Evolutionary conservation across 768 basidiomycete species (phyloP).

Genomic region (Lactarius hatsudake): DNA sequence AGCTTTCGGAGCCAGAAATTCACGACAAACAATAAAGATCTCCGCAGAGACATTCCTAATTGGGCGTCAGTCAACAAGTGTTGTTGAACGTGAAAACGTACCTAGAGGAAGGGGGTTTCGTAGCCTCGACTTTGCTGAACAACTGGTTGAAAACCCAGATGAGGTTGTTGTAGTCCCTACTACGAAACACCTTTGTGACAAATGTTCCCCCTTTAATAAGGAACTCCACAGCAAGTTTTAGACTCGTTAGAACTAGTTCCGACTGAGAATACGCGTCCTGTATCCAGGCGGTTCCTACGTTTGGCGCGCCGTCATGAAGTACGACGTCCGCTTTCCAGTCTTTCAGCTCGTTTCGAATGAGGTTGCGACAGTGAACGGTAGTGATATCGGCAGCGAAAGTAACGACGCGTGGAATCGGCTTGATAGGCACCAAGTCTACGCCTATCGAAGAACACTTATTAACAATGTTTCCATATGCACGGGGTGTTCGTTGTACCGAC

Average conservation of each 20-base stretch:
- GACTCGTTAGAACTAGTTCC: conserved; percentile 91
- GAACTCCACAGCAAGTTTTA: conserved; percentile 95
- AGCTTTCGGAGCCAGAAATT: conserved; percentile 89
- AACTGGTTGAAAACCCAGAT: conserved; percentile 99
- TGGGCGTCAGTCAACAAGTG: conserved; percentile 1
- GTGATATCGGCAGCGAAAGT: conserved; percentile 96
- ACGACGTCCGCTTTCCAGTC: conserved; percentile 99
- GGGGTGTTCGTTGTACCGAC: conserved; percentile 55
- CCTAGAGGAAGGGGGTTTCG: conserved; percentile 97
- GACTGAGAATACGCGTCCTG: conserved; percentile 98
- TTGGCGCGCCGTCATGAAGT: conserved; percentile 97
- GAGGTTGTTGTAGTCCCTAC: conserved; percentile 96
- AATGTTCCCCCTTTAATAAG: conserved; percentile 91
- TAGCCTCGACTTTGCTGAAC: conserved; percentile 95
- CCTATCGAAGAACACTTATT: conserved; percentile 43
- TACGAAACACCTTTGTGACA: conserved; percentile 97
- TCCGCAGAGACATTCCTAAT: conserved; percentile 96
- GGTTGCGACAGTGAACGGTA: conserved; percentile 82
- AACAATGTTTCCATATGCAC: neutral
- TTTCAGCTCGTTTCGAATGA: conserved; percentile 84
- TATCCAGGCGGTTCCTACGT: conserved; percentile 98
- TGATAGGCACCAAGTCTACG: conserved; percentile 95
- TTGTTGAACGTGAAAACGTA: conserved; percentile 36
- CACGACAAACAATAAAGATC: conserved; percentile 97
- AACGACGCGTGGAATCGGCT: conserved; percentile 87